These are phyloP conservation scores for Lotmaria passim DNA, from an alignment of 208 protist species.

Conservation along the genomic window DNA sequence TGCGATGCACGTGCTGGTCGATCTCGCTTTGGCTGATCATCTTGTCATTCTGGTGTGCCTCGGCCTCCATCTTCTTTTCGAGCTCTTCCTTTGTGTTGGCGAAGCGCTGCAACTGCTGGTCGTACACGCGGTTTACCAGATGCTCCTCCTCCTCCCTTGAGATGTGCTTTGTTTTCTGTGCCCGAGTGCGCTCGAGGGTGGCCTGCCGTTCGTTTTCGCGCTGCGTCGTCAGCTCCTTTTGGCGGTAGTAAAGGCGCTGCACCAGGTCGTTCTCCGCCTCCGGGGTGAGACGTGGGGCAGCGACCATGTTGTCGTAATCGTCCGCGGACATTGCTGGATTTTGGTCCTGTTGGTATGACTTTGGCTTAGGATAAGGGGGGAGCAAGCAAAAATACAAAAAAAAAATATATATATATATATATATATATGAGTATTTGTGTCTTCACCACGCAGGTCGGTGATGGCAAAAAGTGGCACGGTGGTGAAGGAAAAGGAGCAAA, in stretches of 20 bases:
- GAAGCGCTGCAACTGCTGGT: slow-evolving; percentile 82
- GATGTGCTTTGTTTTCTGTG: slow-evolving; percentile 44
- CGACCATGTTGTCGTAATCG: slow-evolving; percentile 29
- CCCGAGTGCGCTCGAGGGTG: slow-evolving; percentile 45
- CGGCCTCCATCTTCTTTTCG: slow-evolving; percentile 58
- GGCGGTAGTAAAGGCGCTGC: slow-evolving; percentile 80
- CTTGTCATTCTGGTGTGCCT: slow-evolving; percentile 68
- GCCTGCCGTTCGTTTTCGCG: slow-evolving; percentile 63
- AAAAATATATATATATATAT: no score
- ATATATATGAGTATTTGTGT: no score
- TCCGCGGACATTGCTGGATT: slow-evolving; percentile 16
- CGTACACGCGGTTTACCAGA: slow-evolving; percentile 78
- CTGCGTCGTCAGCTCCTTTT: slow-evolving; percentile 71
- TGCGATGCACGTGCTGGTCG: slow-evolving; percentile 77
- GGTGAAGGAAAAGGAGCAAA: slow-evolving; percentile 3
- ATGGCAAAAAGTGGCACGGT: no score
- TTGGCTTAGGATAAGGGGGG: no score
- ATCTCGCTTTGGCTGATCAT: slow-evolving; percentile 68
- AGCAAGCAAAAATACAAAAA: slow-evolving; percentile 5
- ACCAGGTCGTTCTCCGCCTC: slow-evolving; percentile 71
- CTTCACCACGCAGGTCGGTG: no score
- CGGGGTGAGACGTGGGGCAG: slow-evolving; percentile 42
- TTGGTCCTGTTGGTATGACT: slow-evolving; percentile 4
- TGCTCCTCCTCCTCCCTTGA: slow-evolving; percentile 56
- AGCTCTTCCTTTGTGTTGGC: slow-evolving; percentile 56